Evolutionary conservation across 1,284 basidiomycete genomes (phyloP), one percentile per base, ranked within the genome.

Genomic region (Ganoderma leucocontextum): DNA sequence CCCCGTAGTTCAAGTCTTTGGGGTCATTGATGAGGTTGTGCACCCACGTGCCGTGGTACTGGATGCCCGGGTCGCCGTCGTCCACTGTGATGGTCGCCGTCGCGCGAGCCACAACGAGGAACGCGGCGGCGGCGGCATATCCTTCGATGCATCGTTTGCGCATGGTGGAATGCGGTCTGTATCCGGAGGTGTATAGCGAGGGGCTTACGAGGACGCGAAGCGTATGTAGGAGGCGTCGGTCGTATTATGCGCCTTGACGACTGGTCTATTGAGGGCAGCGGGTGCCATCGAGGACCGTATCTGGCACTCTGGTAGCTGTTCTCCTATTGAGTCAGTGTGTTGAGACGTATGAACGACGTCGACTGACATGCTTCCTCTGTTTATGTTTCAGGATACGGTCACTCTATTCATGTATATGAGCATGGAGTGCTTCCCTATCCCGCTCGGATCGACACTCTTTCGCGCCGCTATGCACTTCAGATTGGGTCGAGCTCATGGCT

Each of bases 41-140:
- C 3, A 65, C 39, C 67, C 63, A 68, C 4, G n/a, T 6, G 17
- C 63, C 60, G 42, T 22, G 47, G 47, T 49, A 49, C 22, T 49
- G 22, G 9, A 49, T 49, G 22, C 47, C 22, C 22, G 47, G 47
- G 47, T 49, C 47, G n/a, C 22, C 10, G 22, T 49, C 47, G n/a
- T 49, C 47, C n/a, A 49, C 47, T 3, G 2, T 25, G 0, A 25
- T 5, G 47, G 47, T 49, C 7, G n/a, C 9, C 47, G 47, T 49
- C 9, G 47, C 47, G n/a, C 47, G 47, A 0, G 10, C 47, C 0
- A 3, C 22, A 9, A 25, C 47, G 10, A 49, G 9, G 47, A 49
- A 49, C 12, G 10, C 9, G n/a, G 22, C 22, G 47, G 22, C 22
- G 47, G 47, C 47, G 47, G n/a, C 8, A 19, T 1, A 47, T 9